A percentile compares a stretch with the other conserved stretches of the same genome.
phyloP scores from a whole-genome alignment of 106 monocot genomes.

The Dendrobium officinale region DNA sequence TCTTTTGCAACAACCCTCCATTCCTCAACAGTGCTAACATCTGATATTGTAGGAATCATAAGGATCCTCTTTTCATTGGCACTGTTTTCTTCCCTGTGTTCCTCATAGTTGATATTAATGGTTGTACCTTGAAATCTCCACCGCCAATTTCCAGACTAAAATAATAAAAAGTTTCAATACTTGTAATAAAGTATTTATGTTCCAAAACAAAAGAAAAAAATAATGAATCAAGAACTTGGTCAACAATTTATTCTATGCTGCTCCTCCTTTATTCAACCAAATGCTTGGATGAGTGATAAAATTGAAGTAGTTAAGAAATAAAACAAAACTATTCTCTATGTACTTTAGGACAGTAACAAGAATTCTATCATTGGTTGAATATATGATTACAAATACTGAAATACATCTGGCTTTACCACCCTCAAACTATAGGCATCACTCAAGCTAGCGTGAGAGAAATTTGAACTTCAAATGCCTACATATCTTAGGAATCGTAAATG shows the following conservation, averaged over 20 bases:
- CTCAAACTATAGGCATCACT: background rate
- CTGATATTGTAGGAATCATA: conserved; percentile 94
- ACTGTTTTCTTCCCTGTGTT: conserved; percentile 34
- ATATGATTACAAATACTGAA: background rate
- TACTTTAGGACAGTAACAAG: background rate
- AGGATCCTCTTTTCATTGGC: conserved; percentile 52
- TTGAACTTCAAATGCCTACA: background rate
- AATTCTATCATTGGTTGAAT: background rate
- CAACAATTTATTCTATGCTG: background rate
- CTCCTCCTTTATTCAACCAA: background rate
- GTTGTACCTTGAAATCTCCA: conserved; percentile 64
- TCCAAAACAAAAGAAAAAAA: background rate
- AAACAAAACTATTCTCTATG: background rate
- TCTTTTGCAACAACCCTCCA: conserved; percentile 86
- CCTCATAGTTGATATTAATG: conserved; percentile 75
- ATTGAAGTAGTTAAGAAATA: background rate
- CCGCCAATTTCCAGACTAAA: conserved; percentile 70
- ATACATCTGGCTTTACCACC: background rate
- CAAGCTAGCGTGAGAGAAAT: background rate
- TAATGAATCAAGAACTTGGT: background rate
- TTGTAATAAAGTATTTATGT: background rate
- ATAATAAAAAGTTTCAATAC: background rate
- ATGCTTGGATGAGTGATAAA: background rate
- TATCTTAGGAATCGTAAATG: background rate
- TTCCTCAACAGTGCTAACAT: conserved; percentile 96